These are phyloP conservation scores for Byssochlamys sp. DNA, from an alignment of 2,329 filamentous ascomycete genomes.

Conservation along the genomic window DNA sequence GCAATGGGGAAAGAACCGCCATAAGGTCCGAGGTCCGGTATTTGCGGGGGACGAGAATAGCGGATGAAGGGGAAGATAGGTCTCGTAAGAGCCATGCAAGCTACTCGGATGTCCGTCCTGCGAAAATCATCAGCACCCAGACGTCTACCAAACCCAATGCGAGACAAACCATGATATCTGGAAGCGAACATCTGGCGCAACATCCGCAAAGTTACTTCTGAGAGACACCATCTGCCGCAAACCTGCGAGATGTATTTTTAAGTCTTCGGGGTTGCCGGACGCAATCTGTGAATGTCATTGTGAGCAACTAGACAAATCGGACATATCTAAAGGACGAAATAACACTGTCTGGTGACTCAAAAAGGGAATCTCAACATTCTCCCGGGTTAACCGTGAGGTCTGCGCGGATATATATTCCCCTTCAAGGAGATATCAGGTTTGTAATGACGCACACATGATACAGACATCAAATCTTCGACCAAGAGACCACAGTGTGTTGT, in stretches of 20 bases:
- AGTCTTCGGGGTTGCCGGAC: slow-evolving; percentile 29
- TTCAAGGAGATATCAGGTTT: no score
- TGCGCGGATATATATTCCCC: no score
- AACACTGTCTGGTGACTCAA: no score
- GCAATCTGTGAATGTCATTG: slow-evolving; percentile 21
- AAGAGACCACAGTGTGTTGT: neutral
- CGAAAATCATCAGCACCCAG: neutral
- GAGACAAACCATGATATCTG: slow-evolving; percentile 30
- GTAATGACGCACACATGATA: no score
- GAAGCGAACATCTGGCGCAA: slow-evolving; percentile 27
- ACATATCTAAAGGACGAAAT: neutral
- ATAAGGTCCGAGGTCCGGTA: slow-evolving; percentile 21
- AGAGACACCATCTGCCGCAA: slow-evolving; percentile 31
- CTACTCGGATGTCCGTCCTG: slow-evolving; percentile 33
- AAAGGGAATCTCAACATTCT: no score
- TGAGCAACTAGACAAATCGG: slow-evolving; percentile 4
- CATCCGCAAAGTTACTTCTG: slow-evolving; percentile 28
- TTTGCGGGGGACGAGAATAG: slow-evolving; percentile 20
- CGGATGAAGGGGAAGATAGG: slow-evolving; percentile 32
- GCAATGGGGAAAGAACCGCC: slow-evolving; percentile 22
- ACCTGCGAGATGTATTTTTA: slow-evolving; percentile 32
- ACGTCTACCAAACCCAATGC: no score
- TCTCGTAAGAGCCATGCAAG: slow-evolving; percentile 29
- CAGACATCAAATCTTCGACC: no score
- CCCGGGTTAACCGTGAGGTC: no score